Evolutionary conservation across 306 rosid species (phyloP).

Genomic region (Lathyrus sativus): DNA sequence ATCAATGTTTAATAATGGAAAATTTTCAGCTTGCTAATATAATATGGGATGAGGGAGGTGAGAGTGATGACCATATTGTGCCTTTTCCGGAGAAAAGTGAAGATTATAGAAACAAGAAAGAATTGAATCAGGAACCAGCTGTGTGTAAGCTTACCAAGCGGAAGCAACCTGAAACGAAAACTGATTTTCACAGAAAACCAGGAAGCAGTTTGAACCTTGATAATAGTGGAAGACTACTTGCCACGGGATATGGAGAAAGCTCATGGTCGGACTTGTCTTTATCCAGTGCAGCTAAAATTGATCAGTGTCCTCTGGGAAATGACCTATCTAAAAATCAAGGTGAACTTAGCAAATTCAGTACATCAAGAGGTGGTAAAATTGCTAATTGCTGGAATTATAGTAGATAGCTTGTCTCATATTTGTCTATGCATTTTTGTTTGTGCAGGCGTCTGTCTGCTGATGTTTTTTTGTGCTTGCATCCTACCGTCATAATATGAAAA

Average conservation of each 20-base stretch:
- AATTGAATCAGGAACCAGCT: slow-evolving; percentile 56
- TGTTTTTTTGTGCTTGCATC: slow-evolving; percentile 33
- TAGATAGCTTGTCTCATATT: slow-evolving; percentile 27
- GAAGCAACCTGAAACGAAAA: slow-evolving; percentile 52
- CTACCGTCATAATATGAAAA: slow-evolving; percentile 16
- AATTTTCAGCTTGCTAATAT: slow-evolving; percentile 81
- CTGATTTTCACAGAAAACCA: slow-evolving; percentile 46
- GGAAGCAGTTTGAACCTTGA: slow-evolving; percentile 54
- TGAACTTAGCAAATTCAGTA: slow-evolving; percentile 48
- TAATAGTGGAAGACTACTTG: slow-evolving; percentile 46
- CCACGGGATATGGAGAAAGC: slow-evolving; percentile 50
- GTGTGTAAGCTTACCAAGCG: slow-evolving; percentile 51
- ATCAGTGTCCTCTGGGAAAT: slow-evolving; percentile 51
- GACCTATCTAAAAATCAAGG: slow-evolving; percentile 46
- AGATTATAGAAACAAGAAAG: slow-evolving; percentile 57
- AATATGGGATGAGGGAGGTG: slow-evolving; percentile 86
- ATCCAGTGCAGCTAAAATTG: slow-evolving; percentile 53
- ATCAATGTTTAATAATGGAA: slow-evolving; percentile 31
- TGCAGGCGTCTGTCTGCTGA: slow-evolving; percentile 26
- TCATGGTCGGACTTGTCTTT: slow-evolving; percentile 65
- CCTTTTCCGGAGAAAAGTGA: slow-evolving; percentile 71
- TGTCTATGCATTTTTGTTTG: slow-evolving; percentile 19
- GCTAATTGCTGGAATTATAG: slow-evolving; percentile 36
- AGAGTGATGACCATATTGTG: slow-evolving; percentile 86
- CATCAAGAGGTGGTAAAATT: slow-evolving; percentile 53